Percentiles rank a stretch among this genome's conserved stretches.
These are phyloP conservation scores for Phytopythium ostracodes DNA, from an alignment of 352 stramenopile species.

Conservation along the genomic window DNA sequence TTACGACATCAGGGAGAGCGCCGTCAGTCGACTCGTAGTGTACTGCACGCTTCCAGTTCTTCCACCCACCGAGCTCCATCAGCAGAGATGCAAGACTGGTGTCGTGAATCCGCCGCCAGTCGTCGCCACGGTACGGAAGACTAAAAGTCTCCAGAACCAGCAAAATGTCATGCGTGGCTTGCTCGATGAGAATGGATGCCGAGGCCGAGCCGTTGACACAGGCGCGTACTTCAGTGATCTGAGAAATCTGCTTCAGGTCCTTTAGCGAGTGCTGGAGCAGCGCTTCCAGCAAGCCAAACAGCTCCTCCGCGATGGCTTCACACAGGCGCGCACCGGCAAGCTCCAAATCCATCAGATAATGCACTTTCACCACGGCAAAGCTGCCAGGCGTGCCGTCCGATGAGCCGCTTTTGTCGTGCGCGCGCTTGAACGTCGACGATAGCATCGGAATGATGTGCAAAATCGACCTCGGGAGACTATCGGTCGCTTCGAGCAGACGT, in stretches of 20 bases:
- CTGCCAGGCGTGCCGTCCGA: not conserved
- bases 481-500: constrained; percentile 39
- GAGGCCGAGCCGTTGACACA: constrained; percentile 14
- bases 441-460: constrained; percentile 75
- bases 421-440: constrained; percentile 71
- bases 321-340: constrained; percentile 47
- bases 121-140: constrained; percentile 57
- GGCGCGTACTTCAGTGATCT: constrained; percentile 19
- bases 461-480: constrained; percentile 54
- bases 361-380: constrained; percentile 47
- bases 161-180: constrained; percentile 62
- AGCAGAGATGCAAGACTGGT: constrained; percentile 63
- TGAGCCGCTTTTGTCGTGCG: constrained; percentile 2
- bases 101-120: constrained; percentile 58
- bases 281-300: constrained; percentile 60
- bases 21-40: constrained; percentile 48
- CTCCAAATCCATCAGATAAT: constrained; percentile 72
- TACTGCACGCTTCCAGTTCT: constrained; percentile 66
- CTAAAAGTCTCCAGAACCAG: constrained; percentile 75
- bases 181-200: constrained; percentile 28
- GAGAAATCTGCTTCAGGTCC: constrained; percentile 34
- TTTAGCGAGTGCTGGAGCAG: constrained; percentile 43
- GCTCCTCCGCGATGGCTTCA: constrained; percentile 46
- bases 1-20: constrained; percentile 20
- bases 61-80: constrained; percentile 73